Evolutionary conservation across 1,284 basidiomycete species (phyloP).

Genomic region (Sanguinoderma infundibulare): DNA sequence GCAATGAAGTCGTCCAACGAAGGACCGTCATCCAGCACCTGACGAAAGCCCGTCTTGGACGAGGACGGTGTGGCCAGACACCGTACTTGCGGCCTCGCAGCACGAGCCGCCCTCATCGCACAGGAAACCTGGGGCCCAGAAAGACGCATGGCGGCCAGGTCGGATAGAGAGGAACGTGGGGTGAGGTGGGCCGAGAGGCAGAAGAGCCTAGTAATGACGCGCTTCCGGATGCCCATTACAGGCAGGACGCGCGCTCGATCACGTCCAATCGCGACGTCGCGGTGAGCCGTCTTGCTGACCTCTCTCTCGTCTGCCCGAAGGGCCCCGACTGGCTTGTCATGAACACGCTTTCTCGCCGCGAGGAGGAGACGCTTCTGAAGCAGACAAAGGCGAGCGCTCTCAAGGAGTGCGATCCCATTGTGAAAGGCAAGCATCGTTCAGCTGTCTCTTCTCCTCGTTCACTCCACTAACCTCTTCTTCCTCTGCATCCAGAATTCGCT

Average conservation of each 20-base stretch:
- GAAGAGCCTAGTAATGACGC: constrained; percentile 2
- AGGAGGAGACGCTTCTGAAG: constrained; percentile 86
- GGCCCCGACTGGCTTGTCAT: constrained; percentile 42
- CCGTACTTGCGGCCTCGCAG: constrained; percentile 36
- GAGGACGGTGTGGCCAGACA: constrained; percentile 63
- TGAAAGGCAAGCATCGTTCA: constrained; percentile 62
- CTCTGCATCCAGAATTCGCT: constrained; percentile 93
- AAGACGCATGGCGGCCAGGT: constrained; percentile 15
- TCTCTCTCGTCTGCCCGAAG: constrained; percentile 9
- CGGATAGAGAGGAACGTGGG: neutral
- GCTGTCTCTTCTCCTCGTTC: too few relatives aligned
- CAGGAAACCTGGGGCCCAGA: constrained; percentile 12
- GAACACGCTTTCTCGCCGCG: constrained; percentile 87
- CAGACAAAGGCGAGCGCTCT: constrained; percentile 81
- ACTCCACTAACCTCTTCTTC: too few relatives aligned
- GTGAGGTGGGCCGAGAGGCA: neutral
- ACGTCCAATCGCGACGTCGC: constrained; percentile 15
- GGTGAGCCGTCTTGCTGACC: constrained; percentile 19
- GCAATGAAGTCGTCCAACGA: constrained; percentile 87
- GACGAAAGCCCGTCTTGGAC: constrained; percentile 53
- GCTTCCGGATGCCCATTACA: constrained; percentile 16
- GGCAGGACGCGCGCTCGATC: constrained; percentile 15
- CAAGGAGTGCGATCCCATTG: constrained; percentile 76
- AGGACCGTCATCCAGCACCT: constrained; percentile 73
- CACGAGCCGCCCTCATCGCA: constrained; percentile 28